Base-by-base conservation (phyloP, 2,329 filamentous ascomycete genomes). In the Neobulgaria alba region DNA sequence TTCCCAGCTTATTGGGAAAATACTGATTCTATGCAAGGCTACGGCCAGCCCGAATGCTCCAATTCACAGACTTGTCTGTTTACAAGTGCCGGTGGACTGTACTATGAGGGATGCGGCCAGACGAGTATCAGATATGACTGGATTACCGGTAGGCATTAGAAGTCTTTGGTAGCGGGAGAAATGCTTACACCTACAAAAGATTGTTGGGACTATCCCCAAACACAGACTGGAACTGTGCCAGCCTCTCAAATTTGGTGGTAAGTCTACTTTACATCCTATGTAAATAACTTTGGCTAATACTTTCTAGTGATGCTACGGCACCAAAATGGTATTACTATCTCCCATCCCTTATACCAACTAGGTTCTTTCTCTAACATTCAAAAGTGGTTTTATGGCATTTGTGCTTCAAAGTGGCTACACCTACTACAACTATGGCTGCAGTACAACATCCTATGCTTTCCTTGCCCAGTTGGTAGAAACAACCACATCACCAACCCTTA, bases 101-200 rank as follows among this genome's bases (percentile, higher is more conserved):
- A 33, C 29, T 53, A 51, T 35, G 52, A 52, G 36, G 52, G 51
- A 15, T 55, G 52, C 43, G 52, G 51, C 3, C 18, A 46, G 17
- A 42, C 43, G 1, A 34, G 34, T 21, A 42, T 49, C 8, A n/a
- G 18, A 9, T 53, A 54, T 31, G 38, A 54, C 34, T 54, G 49
- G 50, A 42, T 51, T 26, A 50, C 50, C 3, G 30, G 46, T 48
- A 35, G 5, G 33, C 29, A 3, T 35, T 20, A 12, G 12, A 14
- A 17, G 17, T 9, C 12, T 17, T n/a, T n/a, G 8, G 17, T 19
- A 18, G 12, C 8, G 10, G 10, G 14, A 8, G 26, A 5, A 35
- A 21, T 15, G n/a, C 42, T 38, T 15, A 44, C 23, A 7, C 37
- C 5, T 16, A 23, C 2, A 5, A 29, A 16, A 45, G 41, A 44